Evolutionary conservation across 2,329 filamentous ascomycete species (phyloP).

Genomic region (Annulohypoxylon truncatum): DNA sequence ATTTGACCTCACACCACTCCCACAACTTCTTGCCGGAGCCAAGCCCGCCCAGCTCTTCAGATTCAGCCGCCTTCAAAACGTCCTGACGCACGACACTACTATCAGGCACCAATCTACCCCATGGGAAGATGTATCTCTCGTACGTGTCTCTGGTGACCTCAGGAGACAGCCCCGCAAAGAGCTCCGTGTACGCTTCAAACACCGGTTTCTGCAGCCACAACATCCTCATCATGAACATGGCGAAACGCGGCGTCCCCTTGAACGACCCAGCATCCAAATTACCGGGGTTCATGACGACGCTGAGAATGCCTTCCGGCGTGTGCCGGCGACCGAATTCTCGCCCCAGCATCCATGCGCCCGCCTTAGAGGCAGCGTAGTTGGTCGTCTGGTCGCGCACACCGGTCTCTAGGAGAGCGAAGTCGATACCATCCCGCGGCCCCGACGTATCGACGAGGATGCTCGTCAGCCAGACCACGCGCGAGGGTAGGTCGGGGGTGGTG

Average conservation of each 20-base stretch:
- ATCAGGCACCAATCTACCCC: conserved; percentile 36
- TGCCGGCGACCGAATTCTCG: conserved; percentile 43
- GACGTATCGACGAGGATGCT: conserved; percentile 47
- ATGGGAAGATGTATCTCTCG: conserved; percentile 35
- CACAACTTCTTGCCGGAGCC: conserved; percentile 28
- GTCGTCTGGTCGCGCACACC: conserved; percentile 40
- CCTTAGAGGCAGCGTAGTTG: conserved; percentile 50
- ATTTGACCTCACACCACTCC: conserved; percentile 29
- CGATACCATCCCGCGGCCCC: conserved; percentile 46
- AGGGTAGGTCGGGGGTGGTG: conserved; percentile 22
- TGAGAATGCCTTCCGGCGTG: conserved; percentile 41
- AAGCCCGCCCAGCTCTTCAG: conserved; percentile 19
- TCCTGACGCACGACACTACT: conserved; percentile 23
- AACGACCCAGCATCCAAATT: conserved; percentile 48
- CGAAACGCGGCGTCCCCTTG: conserved; percentile 28
- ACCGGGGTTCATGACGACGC: conserved; percentile 45
- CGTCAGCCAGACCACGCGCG: conserved; percentile 44
- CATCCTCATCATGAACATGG: conserved; percentile 25
- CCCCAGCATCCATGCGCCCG: conserved; percentile 38
- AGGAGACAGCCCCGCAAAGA: conserved; percentile 39
- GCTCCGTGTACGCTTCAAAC: conserved; percentile 38
- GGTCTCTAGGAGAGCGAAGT: conserved; percentile 43
- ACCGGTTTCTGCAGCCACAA: conserved; percentile 31
- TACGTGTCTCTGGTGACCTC: conserved; percentile 38
- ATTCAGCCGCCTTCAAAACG: conserved; percentile 18